Evolutionary conservation across 2,329 filamentous ascomycete species (phyloP).

Genomic region (Xylaria sp.): DNA sequence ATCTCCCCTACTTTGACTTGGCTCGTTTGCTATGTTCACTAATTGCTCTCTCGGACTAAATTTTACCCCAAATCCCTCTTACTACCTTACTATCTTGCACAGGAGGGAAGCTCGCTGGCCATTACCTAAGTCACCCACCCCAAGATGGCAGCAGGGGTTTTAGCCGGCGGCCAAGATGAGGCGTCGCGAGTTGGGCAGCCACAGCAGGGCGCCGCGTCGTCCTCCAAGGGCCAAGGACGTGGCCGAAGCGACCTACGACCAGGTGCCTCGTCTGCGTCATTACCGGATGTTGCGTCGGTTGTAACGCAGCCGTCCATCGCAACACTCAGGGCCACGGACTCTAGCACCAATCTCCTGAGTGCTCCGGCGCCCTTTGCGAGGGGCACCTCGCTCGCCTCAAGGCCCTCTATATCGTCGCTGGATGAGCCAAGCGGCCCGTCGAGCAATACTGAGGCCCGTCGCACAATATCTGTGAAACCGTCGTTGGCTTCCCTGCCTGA

Average conservation of each 20-base stretch:
- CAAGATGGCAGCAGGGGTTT: constrained; percentile 25
- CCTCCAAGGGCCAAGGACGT: not conserved
- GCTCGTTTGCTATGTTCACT: constrained; percentile 7
- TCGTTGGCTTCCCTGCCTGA: constrained; percentile 41
- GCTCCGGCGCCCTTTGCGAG: constrained; percentile 41
- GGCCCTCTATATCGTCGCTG: constrained; percentile 38
- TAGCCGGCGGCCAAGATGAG: constrained; percentile 23
- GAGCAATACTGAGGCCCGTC: constrained; percentile 20
- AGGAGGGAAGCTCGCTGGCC: constrained; percentile 12
- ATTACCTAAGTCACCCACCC: constrained; percentile 1
- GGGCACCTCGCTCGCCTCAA: constrained; percentile 41
- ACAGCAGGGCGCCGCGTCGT: constrained; percentile 18
- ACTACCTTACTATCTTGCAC: not conserved
- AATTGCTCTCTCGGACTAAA: constrained; percentile 21
- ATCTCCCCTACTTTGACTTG: constrained; percentile 9
- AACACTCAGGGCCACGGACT: constrained; percentile 34
- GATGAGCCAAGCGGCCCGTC: constrained; percentile 22
- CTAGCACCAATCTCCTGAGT: constrained; percentile 40
- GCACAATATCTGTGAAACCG: constrained; percentile 42
- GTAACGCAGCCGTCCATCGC: constrained; percentile 37
- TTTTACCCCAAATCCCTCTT: not conserved
- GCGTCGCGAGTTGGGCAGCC: constrained; percentile 19
- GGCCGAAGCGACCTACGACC: constrained; percentile 4
- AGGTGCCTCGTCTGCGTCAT: constrained; percentile 9
- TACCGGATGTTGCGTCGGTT: constrained; percentile 26